Conservation (phyloP, 371 early-diverging fungal genomes). For the Lichtheimia ornata region DNA sequence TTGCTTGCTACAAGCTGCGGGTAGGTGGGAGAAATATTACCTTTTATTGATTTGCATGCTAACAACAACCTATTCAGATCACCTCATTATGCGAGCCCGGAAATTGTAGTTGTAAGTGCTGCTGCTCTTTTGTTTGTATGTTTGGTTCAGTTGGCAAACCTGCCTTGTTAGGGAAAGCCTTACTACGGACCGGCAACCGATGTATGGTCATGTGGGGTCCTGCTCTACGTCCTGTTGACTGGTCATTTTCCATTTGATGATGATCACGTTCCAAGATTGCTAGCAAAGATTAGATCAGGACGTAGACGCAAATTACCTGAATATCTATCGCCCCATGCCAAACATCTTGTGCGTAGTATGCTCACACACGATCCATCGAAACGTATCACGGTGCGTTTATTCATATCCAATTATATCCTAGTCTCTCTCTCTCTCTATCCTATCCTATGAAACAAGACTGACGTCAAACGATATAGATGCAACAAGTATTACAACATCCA, state of each 20-base stretch:
- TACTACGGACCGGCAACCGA: slow-evolving; percentile 78
- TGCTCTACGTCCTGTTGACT: slow-evolving; percentile 67
- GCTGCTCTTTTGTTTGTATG: slow-evolving; percentile 68
- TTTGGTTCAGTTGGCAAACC: slow-evolving; percentile 78
- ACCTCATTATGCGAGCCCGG: slow-evolving; percentile 91
- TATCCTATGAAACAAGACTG: neutral
- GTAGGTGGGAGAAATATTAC: slow-evolving; percentile 15
- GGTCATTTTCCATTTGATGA: slow-evolving; percentile 86
- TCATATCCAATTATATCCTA: neutral
- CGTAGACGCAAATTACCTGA: slow-evolving; percentile 54
- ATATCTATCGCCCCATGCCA: slow-evolving; percentile 55
- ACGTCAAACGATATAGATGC: slow-evolving; percentile 22
- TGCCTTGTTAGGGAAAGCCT: slow-evolving; percentile 73
- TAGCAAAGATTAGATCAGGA: slow-evolving; percentile 58
- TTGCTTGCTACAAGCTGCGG: slow-evolving; percentile 80
- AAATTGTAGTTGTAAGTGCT: slow-evolving; percentile 71
- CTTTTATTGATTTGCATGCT: neutral
- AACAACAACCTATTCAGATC: slow-evolving; percentile 62
- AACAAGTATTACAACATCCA: slow-evolving; percentile 34
- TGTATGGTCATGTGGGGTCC: slow-evolving; percentile 77
- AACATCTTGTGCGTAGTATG: slow-evolving; percentile 50
- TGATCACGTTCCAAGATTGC: slow-evolving; percentile 66
- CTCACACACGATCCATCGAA: slow-evolving; percentile 34
- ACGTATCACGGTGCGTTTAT: slow-evolving; percentile 39
- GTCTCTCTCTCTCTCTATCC: too few relatives aligned